Evolutionary conservation across 192 early-diverging fungal genomes (phyloP), one percentile per base, ranked within the genome.

Genomic region (Podila verticillata): DNA sequence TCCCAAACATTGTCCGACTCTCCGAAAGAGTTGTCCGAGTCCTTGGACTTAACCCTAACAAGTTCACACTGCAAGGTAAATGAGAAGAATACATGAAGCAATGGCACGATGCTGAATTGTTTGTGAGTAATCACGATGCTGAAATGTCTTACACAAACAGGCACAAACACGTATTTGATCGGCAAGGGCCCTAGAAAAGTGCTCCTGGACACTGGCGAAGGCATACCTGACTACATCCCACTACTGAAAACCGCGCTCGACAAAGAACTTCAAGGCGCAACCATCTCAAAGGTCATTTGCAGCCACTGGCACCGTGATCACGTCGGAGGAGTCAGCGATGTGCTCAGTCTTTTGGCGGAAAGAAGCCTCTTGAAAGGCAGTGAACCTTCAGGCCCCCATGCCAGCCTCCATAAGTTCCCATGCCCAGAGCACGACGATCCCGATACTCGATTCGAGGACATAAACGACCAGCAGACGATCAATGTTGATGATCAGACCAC

Each of bases 251-350:
- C 82, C 5, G 84, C 87, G 7, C 79, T 95, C 4, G 83, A 86
- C 22, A 61, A 81, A 17, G 80, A 81, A 1, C 83, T 78, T 8
- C 84, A 85, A 3, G 82, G 86, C 32, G 81, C 82, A 1, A 81
- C 61, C 9, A 91, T 92, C 22, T 91, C 93, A 26, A 78, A 90
- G 61, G 85, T 95, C 34, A 73, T 97, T 22, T 84, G 95, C 35
- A 93, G 93, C 1, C 96, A 97, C 70, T 89, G 89, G 72, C 96
- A 97, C 69, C 65, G 63, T 5, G 94, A 97, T 70, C 96, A 97
- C 66, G 85, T 90, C 31, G 95, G 93, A 28, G 96, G 96, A 4
- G 65, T 93, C 1, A 26, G 54, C 8, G 74, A 67, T 39, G 83
- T 90, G 17, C 29, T 87, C 6, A 60, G 57, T 20, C 68, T 75